A percentile compares a stretch with the other conserved stretches of the same genome.
Evolutionary conservation across 805 yeast genomes (phyloP).

Genomic region (Candida nanaspora): DNA sequence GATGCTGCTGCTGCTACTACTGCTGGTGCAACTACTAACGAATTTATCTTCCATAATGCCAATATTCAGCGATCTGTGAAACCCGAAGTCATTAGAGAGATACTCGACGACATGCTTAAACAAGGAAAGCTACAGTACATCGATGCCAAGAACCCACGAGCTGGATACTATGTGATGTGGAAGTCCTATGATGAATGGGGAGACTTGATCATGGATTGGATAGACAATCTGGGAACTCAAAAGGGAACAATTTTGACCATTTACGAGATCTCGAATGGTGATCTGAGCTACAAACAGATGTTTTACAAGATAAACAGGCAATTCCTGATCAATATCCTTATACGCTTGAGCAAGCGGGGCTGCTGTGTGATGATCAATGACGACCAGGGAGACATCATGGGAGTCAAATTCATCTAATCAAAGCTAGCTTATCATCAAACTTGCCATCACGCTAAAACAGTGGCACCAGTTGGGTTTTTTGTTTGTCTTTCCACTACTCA

Average conservation of each 20-base stretch:
- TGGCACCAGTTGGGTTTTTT: no score
- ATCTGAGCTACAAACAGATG: slow-evolving; percentile 45
- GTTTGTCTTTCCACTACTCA: no score
- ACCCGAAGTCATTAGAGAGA: slow-evolving; percentile 45
- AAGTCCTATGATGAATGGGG: slow-evolving; percentile 65
- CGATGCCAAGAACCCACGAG: slow-evolving; percentile 34
- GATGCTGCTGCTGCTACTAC: no score
- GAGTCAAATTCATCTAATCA: slow-evolving; percentile 51
- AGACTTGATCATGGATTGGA: slow-evolving; percentile 53
- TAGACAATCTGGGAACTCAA: slow-evolving; percentile 68
- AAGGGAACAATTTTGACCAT: slow-evolving; percentile 69
- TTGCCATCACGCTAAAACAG: no score
- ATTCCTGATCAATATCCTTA: slow-evolving; percentile 48
- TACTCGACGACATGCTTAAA: slow-evolving; percentile 50
- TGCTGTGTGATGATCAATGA: slow-evolving; percentile 69
- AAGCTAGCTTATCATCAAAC: no score
- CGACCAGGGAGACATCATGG: slow-evolving; percentile 50
- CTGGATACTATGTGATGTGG: slow-evolving; percentile 59
- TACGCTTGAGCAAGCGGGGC: slow-evolving; percentile 54
- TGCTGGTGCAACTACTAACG: slow-evolving; percentile 3
- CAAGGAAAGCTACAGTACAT: slow-evolving; percentile 52
- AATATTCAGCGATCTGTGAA: slow-evolving; percentile 46
- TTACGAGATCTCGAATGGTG: slow-evolving; percentile 71
- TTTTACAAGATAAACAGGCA: slow-evolving; percentile 56
- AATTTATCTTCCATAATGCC: slow-evolving; percentile 41